Conservation (phyloP, 2,329 filamentous ascomycete species). For the Xylaria sp. region DNA sequence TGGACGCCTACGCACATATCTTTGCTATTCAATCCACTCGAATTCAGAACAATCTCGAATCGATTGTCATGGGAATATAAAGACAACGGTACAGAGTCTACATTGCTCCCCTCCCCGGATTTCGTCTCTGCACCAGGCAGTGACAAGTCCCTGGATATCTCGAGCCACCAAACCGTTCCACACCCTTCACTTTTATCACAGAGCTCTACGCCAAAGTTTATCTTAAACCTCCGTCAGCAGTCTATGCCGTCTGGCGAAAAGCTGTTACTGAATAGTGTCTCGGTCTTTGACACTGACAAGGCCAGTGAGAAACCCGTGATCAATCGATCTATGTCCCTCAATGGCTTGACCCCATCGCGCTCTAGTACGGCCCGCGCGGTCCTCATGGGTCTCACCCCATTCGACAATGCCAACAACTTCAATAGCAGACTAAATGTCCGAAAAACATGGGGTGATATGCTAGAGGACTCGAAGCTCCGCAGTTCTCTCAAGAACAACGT, state of each 20-base stretch:
- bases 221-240: conserved; percentile 35
- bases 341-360: conserved; percentile 32
- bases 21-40: conserved; percentile 45
- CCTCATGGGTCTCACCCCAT: conserved; percentile 23
- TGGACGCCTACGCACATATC: conserved; percentile 49
- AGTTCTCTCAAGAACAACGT: conserved; percentile 18
- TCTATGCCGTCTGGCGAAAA: conserved; percentile 24
- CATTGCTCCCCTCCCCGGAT: conserved; percentile 42
- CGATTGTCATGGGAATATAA: conserved; percentile 19
- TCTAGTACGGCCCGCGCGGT: conserved; percentile 30
- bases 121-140: conserved; percentile 34
- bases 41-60: conserved; percentile 40
- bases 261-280: conserved; percentile 37
- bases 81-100: conserved; percentile 33
- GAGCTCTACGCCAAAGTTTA: conserved; percentile 31
- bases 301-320: conserved; percentile 22
- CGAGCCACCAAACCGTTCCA: conserved; percentile 9
- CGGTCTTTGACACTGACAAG: conserved; percentile 41
- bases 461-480: conserved; percentile 36
- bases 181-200: conserved; percentile 22
- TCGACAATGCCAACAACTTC: not conserved
- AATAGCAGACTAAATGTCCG: conserved; percentile 27
- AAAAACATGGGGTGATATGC: conserved; percentile 46
- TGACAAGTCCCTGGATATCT: conserved; percentile 6
- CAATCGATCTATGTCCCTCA: conserved; percentile 38